Evolutionary conservation across 2,329 filamentous ascomycete species (phyloP).

Genomic region (Waltergamsia citrina): DNA sequence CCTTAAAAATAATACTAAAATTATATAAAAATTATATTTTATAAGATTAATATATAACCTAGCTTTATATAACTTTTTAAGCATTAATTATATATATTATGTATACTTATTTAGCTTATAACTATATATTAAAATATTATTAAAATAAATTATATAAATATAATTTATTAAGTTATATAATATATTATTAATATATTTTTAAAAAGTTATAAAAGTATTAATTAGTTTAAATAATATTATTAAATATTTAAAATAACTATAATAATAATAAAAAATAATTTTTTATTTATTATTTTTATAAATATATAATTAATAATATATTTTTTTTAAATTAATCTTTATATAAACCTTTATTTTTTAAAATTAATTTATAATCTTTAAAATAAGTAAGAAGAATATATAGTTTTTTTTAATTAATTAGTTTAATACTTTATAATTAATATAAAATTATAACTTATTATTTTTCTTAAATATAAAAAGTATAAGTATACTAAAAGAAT

Average conservation of each 20-base stretch:
- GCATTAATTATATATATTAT: constrained; percentile 4
- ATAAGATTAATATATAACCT: neutral
- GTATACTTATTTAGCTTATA: constrained; percentile 5
- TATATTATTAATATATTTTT: constrained; percentile 5
- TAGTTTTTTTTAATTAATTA: neutral
- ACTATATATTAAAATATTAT: constrained; percentile 6
- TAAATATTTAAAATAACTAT: constrained; percentile 3
- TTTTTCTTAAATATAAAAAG: neutral
- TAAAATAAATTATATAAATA: constrained; percentile 4
- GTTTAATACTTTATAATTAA: neutral
- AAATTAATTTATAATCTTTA: constrained; percentile 2
- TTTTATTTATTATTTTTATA: constrained; percentile 2
- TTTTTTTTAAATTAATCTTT: constrained; percentile 1
- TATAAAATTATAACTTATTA: constrained; percentile 1
- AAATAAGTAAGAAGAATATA: constrained; percentile 1
- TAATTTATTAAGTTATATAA: constrained; percentile 5
- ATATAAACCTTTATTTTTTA: constrained; percentile 1
- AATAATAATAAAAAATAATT: neutral
- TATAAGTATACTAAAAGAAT: constrained; percentile 3
- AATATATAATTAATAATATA: constrained; percentile 4
- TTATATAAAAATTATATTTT: constrained; percentile 1
- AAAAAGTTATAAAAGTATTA: constrained; percentile 1
- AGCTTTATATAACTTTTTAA: constrained; percentile 1
- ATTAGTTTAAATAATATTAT: constrained; percentile 1
- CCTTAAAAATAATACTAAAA: constrained; percentile 2